phyloP scores from a whole-genome alignment of 2,329 filamentous ascomycete genomes.

The Geoglossum cookeanum region DNA sequence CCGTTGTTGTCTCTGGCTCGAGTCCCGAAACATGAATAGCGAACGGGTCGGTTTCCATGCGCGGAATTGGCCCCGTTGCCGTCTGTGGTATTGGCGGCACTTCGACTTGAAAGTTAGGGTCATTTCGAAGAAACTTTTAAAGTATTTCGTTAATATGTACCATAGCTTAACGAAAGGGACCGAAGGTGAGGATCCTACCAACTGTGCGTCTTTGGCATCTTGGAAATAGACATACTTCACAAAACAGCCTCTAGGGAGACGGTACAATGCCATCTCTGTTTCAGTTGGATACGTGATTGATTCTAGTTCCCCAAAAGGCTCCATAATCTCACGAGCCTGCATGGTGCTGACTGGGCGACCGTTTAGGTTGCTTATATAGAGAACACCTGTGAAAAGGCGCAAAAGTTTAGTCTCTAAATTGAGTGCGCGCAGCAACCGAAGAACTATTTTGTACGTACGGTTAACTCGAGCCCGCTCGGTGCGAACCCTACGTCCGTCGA shows the following conservation, averaged over 20 bases:
- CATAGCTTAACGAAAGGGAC: not conserved
- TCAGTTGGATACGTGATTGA: constrained; percentile 10
- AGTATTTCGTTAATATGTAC: constrained; percentile 16
- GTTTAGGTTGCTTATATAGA: constrained; percentile 12
- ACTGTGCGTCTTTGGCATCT: constrained; percentile 13
- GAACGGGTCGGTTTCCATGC: constrained; percentile 14
- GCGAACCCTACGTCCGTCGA: constrained; percentile 38
- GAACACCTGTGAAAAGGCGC: constrained; percentile 8
- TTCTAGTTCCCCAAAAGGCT: constrained; percentile 11
- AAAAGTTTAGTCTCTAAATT: constrained; percentile 30
- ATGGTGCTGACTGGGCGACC: constrained; percentile 9
- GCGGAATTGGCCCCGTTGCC: not conserved
- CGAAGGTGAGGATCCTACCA: constrained; percentile 7
- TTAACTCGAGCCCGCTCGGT: constrained; percentile 41
- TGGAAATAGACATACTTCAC: constrained; percentile 15
- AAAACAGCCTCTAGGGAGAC: constrained; percentile 15
- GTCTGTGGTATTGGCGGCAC: not conserved
- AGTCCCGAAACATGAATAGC: constrained; percentile 17
- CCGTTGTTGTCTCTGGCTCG: constrained; percentile 12
- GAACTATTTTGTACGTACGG: constrained; percentile 23
- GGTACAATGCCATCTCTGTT: constrained; percentile 14
- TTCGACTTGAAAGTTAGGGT: constrained; percentile 20
- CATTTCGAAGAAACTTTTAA: constrained; percentile 25
- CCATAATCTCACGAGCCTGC: constrained; percentile 10
- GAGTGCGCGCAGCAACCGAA: not conserved